A percentile compares a stretch with the other conserved stretches of the same genome.
Evolutionary conservation across 108 stramenopile species (phyloP).

Genomic region (Aurantiochytrium sp.): DNA sequence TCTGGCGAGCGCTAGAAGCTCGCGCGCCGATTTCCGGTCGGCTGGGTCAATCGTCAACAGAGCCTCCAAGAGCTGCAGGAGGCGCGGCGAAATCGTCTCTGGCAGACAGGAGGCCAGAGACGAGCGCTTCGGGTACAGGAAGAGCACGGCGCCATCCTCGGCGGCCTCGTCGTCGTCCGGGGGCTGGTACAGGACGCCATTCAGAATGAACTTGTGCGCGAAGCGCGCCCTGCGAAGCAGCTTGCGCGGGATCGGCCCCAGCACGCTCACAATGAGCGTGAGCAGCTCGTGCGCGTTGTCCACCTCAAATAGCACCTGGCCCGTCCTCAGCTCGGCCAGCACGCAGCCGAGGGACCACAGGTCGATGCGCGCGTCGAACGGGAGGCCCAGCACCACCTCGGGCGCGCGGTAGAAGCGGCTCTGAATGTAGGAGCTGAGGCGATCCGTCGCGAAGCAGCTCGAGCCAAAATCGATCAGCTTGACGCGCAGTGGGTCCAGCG

Average conservation of each 20-base stretch:
- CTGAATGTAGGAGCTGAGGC: slow-evolving; percentile 90
- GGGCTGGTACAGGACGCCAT: neutral
- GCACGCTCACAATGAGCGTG: neutral
- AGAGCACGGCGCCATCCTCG: neutral
- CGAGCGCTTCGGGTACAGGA: neutral
- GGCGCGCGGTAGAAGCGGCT: slow-evolving; percentile 92
- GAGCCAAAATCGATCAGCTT: slow-evolving; percentile 98
- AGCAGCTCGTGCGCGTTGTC: neutral
- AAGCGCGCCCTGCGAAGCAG: neutral
- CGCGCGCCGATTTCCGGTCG: neutral
- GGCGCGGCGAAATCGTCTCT: neutral
- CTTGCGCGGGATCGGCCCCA: neutral
- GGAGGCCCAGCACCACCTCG: slow-evolving; percentile 73
- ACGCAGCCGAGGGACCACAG: slow-evolving; percentile 56
- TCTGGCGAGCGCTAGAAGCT: neutral
- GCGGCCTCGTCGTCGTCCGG: neutral
- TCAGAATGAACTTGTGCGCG: neutral
- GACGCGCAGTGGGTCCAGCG: slow-evolving; percentile 69
- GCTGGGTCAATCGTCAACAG: neutral
- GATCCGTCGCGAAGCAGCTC: slow-evolving; percentile 88
- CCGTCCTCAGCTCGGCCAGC: slow-evolving; percentile 56
- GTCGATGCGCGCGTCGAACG: slow-evolving; percentile 54
- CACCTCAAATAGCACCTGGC: slow-evolving; percentile 49
- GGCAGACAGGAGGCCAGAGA: neutral
- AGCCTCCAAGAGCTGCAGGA: neutral